Conservation (phyloP, 192 early-diverging fungal species). For the Funneliformis mosseae region DNA sequence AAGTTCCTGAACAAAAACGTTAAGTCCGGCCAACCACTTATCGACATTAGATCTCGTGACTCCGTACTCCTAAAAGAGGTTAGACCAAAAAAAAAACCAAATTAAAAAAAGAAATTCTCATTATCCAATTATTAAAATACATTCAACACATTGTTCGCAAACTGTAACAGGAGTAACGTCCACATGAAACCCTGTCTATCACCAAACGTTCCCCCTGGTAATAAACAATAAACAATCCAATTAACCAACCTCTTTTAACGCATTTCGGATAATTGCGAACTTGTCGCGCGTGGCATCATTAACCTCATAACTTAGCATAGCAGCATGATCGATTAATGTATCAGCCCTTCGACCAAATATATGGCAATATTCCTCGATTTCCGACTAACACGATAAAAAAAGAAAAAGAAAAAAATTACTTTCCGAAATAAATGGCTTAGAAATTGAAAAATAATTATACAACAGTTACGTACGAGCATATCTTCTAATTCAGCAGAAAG, state of each 20-base stretch:
- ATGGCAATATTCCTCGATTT: slow-evolving; percentile 24
- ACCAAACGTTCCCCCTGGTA: neutral
- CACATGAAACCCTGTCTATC: too few relatives aligned
- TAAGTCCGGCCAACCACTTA: slow-evolving; percentile 14
- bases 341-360: slow-evolving; percentile 29
- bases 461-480: slow-evolving; percentile 7
- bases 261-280: neutral
- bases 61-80: slow-evolving; percentile 3
- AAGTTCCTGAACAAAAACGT: slow-evolving; percentile 14
- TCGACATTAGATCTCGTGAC: slow-evolving; percentile 14
- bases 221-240: neutral
- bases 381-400: neutral
- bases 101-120: too few relatives aligned
- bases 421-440: neutral
- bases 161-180: too few relatives aligned
- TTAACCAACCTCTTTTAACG: slow-evolving; percentile 19
- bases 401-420: neutral
- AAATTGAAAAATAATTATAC: neutral
- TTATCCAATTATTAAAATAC: neutral
- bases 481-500: slow-evolving; percentile 33
- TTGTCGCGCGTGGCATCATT: slow-evolving; percentile 21
- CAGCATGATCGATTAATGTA: slow-evolving; percentile 14
- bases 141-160: neutral
- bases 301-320: neutral
- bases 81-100: neutral